A percentile compares a stretch with the other conserved stretches of the same genome.
Conservation (phyloP, 108 stramenopile genomes). For the Nannochloropsis salina region DNA sequence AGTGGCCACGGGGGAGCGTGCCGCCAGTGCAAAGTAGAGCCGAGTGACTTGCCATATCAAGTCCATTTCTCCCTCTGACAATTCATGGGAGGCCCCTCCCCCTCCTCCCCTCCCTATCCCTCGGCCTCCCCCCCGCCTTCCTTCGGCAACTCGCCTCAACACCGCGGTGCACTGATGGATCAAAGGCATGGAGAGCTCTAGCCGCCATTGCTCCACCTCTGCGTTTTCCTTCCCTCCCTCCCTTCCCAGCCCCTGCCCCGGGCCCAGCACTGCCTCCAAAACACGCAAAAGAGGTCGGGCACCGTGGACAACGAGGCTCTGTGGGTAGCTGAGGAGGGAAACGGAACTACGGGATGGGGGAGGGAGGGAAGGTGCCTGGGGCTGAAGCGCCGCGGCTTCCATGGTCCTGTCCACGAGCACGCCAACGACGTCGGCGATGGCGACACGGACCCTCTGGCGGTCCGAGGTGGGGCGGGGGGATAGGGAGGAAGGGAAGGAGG, state of each 20-base stretch:
- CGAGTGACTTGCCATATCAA: not conserved
- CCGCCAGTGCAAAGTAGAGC: not conserved
- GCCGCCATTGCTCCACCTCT: not conserved
- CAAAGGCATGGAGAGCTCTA: not conserved
- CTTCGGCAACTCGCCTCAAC: not conserved
- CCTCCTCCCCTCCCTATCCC: not conserved
- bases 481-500: not conserved
- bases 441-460: not conserved
- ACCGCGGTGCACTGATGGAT: not conserved
- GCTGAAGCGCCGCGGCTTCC: not conserved
- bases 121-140: not conserved
- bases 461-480: not conserved
- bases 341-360: not conserved
- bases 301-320: not conserved
- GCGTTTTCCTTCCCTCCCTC: not conserved
- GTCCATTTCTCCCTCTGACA: not conserved
- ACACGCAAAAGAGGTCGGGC: not conserved
- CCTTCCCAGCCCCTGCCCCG: not conserved
- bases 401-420: not conserved
- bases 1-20: not conserved
- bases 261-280: not conserved
- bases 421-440: not conserved
- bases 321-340: not conserved
- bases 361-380: not conserved
- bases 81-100: not conserved